phyloP scores from a whole-genome alignment of 768 basidiomycete genomes.

The Tulasnella sp. region DNA sequence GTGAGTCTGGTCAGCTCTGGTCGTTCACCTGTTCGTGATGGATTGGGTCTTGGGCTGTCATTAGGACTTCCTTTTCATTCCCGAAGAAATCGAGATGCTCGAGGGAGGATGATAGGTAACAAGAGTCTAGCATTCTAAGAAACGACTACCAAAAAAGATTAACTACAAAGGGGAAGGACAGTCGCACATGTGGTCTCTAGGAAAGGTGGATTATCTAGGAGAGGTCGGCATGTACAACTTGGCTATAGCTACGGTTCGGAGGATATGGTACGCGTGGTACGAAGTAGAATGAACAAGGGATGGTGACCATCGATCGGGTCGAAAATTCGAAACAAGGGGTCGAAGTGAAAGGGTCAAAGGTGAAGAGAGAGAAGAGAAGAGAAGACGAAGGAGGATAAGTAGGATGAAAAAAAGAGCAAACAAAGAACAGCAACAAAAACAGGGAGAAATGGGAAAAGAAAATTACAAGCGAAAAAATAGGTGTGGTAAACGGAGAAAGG shows the following conservation, averaged over 20 bases:
- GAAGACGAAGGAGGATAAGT: slow-evolving; percentile 3
- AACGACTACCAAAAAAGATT: neutral
- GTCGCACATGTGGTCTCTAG: slow-evolving; percentile 6
- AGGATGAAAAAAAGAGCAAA: neutral
- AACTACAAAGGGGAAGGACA: neutral
- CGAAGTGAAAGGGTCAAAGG: neutral
- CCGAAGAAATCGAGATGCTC: neutral
- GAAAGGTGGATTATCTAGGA: neutral
- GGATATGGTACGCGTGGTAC: neutral
- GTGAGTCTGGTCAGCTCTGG: too few species aligned
- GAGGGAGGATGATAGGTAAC: neutral
- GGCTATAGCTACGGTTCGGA: neutral
- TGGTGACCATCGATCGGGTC: neutral
- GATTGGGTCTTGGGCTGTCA: neutral
- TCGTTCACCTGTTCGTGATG: too few species aligned
- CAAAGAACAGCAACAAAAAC: neutral
- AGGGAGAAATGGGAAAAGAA: neutral
- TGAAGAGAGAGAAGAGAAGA: neutral
- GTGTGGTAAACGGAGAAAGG: neutral
- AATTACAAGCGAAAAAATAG: neutral
- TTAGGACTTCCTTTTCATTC: neutral
- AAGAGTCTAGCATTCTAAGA: neutral
- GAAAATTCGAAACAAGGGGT: neutral
- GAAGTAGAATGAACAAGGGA: neutral
- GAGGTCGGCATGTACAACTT: slow-evolving; percentile 4